Conservation (phyloP, 2,329 filamentous ascomycete genomes). For the Tolypocladium amazonense region DNA sequence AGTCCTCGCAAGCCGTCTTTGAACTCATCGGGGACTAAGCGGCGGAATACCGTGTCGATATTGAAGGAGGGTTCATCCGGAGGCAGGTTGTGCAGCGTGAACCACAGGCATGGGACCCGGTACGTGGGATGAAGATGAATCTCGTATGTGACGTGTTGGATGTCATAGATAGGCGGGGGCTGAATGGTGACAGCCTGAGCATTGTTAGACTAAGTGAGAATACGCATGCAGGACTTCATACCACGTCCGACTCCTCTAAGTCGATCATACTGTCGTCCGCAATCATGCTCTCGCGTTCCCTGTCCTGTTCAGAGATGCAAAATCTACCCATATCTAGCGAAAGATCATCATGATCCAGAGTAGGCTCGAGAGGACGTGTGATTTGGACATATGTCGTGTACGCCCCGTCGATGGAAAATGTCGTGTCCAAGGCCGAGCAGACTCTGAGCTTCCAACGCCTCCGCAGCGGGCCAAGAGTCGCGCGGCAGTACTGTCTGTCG, state of each 20-base stretch:
- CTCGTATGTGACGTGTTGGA: constrained; percentile 54
- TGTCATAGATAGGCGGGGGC: constrained; percentile 18
- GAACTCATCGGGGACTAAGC: constrained; percentile 57
- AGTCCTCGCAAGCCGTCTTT: constrained; percentile 48
- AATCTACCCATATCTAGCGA: constrained; percentile 34
- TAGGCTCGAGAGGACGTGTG: constrained; percentile 37
- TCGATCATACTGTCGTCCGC: constrained; percentile 37
- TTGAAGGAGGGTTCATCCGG: constrained; percentile 45
- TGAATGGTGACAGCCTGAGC: constrained; percentile 29
- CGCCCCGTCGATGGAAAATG: constrained; percentile 28
- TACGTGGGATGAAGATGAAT: constrained; percentile 68
- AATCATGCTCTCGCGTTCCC: constrained; percentile 9
- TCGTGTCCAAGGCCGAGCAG: constrained; percentile 38
- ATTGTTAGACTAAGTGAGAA: constrained; percentile 9
- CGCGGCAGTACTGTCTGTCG: constrained; percentile 47
- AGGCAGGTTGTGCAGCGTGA: constrained; percentile 51
- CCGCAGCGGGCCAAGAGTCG: constrained; percentile 43
- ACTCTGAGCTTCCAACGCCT: constrained; percentile 43
- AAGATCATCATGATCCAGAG: constrained; percentile 32
- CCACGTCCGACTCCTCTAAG: constrained; percentile 41
- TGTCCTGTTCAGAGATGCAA: constrained; percentile 24
- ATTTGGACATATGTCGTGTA: constrained; percentile 46
- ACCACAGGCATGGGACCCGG: constrained; percentile 65
- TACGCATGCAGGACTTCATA: constrained; percentile 16
- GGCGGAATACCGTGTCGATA: constrained; percentile 60